Conservation (phyloP, 352 stramenopile species). For the Phytopythium delawarense region DNA sequence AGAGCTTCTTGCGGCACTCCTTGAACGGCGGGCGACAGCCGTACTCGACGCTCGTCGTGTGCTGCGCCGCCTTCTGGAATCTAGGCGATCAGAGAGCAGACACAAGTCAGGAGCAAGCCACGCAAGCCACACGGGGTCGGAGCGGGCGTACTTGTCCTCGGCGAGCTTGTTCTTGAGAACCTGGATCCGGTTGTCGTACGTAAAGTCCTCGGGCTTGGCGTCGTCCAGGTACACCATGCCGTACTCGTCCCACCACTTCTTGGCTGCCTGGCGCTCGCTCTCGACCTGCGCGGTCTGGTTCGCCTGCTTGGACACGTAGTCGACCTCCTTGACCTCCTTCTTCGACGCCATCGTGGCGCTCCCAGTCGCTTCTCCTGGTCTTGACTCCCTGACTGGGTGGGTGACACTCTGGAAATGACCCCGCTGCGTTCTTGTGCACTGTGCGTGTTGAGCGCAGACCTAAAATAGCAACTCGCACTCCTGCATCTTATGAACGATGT, state of each 20-base stretch:
- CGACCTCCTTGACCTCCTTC: slow-evolving; percentile 61
- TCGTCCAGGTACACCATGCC: slow-evolving; percentile 76
- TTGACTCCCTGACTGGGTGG: background rate
- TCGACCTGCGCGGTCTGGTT: slow-evolving; percentile 82
- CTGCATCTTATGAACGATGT: background rate
- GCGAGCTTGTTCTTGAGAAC: slow-evolving; percentile 60
- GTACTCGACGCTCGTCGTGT: slow-evolving; percentile 66
- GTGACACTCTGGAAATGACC: background rate
- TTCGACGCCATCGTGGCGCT: slow-evolving; percentile 29
- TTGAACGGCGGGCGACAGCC: slow-evolving; percentile 69
- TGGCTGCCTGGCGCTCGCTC: slow-evolving; percentile 69
- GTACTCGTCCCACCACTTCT: slow-evolving; percentile 82
- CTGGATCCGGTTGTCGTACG: slow-evolving; percentile 76
- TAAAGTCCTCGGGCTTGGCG: slow-evolving; percentile 75
- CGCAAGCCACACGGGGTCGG: background rate
- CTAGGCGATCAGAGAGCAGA: slow-evolving; percentile 12
- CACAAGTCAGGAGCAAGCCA: background rate
- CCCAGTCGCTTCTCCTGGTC: background rate
- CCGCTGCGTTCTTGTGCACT: background rate
- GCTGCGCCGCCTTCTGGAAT: slow-evolving; percentile 42
- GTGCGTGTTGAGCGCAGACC: background rate
- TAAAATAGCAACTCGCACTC: background rate
- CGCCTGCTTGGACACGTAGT: slow-evolving; percentile 82
- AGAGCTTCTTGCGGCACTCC: slow-evolving; percentile 63
- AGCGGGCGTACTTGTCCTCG: slow-evolving; percentile 41